Evolutionary conservation across 352 stramenopile genomes (phyloP).

Genomic region (Globisporangium echinulatum): DNA sequence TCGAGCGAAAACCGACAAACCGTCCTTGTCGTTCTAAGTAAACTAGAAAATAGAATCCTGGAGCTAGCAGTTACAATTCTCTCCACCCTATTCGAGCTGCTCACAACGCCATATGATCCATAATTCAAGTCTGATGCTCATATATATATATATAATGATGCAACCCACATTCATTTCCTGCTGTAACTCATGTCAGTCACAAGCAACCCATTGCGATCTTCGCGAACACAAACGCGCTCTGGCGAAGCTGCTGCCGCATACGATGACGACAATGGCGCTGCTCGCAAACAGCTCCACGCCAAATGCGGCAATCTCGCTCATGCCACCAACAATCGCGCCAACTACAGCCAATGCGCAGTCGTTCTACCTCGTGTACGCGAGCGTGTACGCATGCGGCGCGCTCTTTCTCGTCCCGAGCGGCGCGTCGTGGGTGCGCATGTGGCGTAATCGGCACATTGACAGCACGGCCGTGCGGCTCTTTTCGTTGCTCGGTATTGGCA

Average conservation of each 20-base stretch:
- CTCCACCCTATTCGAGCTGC: no score
- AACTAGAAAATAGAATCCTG: no score
- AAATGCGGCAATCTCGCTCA: background rate
- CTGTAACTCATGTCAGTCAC: background rate
- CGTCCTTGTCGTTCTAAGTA: no score
- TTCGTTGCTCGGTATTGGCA: constrained; percentile 36
- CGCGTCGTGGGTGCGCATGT: constrained; percentile 28
- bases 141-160: no score
- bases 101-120: no score
- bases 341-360: background rate
- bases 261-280: background rate
- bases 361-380: constrained; percentile 43
- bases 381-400: constrained; percentile 41
- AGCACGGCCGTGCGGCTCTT: constrained; percentile 50
- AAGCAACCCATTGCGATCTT: background rate
- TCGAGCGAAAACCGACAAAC: no score
- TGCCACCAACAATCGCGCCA: background rate
- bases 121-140: no score
- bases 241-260: background rate
- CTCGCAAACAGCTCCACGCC: background rate
- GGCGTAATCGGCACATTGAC: constrained; percentile 35
- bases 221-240: background rate
- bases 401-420: constrained; percentile 39
- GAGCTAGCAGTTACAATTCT: no score
- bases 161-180: no score